These are phyloP conservation scores for Clonostachys sp. DNA, from an alignment of 2,329 filamentous ascomycete genomes.

Conservation along the genomic window DNA sequence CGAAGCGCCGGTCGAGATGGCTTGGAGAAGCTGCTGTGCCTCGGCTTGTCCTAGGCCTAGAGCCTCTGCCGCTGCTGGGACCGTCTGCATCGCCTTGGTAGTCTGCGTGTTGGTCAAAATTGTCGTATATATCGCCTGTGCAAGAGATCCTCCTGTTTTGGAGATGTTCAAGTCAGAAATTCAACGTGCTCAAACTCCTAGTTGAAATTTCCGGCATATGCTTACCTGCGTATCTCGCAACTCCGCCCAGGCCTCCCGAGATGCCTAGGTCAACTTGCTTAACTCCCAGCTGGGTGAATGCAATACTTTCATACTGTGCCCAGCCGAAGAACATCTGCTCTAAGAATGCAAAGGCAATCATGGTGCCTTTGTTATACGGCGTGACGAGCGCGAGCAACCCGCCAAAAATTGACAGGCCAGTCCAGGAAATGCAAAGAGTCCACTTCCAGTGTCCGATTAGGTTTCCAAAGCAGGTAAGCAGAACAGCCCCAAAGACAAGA, in stretches of 20 bases:
- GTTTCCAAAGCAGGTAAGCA: conserved; percentile 32
- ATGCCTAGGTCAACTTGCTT: conserved; percentile 46
- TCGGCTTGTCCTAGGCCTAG: conserved; percentile 22
- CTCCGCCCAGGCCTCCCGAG: conserved; percentile 41
- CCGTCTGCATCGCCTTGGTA: conserved; percentile 18
- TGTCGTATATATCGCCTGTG: conserved; percentile 31
- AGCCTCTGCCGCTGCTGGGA: conserved; percentile 22
- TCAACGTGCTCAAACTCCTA: too few species aligned
- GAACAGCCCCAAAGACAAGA: conserved; percentile 31
- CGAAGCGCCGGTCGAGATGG: conserved; percentile 12
- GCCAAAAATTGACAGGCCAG: conserved; percentile 41
- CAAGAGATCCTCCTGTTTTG: conserved; percentile 24
- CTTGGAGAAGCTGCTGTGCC: conserved; percentile 20
- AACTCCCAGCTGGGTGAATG: conserved; percentile 40
- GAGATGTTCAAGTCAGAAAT: too few species aligned
- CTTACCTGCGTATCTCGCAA: conserved; percentile 29
- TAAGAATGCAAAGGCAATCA: conserved; percentile 42
- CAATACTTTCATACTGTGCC: conserved; percentile 39
- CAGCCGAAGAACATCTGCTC: conserved; percentile 37
- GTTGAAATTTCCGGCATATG: too few species aligned
- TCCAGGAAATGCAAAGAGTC: conserved; percentile 33
- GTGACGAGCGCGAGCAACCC: conserved; percentile 34
- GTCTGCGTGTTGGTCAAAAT: conserved; percentile 28
- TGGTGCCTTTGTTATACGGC: conserved; percentile 34
- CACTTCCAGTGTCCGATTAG: conserved; percentile 38